Conservation (phyloP, 768 basidiomycete genomes). For the Pleurotus salmoneostramineus region DNA sequence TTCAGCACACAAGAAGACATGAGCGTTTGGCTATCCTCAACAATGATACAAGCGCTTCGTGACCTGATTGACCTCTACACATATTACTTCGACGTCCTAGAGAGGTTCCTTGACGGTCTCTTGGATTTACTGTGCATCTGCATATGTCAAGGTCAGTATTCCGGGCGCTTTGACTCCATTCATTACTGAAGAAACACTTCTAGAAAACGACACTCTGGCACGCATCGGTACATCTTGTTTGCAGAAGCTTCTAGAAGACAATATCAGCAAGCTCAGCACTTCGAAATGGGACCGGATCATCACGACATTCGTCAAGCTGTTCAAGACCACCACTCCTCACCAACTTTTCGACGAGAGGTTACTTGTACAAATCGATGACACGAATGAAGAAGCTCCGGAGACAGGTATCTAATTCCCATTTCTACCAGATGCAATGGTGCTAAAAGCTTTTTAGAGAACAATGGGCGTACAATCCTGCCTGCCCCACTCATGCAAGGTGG, state of each 20-base stretch:
- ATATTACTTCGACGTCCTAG: conserved; percentile 88
- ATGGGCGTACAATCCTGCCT: conserved; percentile 70
- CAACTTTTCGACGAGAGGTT: conserved; percentile 93
- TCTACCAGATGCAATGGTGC: not conserved
- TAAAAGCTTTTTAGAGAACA: conserved; percentile 41
- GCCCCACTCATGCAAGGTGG: conserved; percentile 83
- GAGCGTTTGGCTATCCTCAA: conserved; percentile 99
- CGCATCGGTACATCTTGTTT: conserved; percentile 97
- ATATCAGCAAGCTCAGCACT: conserved; percentile 81
- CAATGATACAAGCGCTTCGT: conserved; percentile 96
- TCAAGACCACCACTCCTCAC: conserved; percentile 95
- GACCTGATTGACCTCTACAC: conserved; percentile 96
- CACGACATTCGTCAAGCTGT: conserved; percentile 91
- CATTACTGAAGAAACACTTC: conserved; percentile 8
- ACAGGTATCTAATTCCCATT: conserved; percentile 18
- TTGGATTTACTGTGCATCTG: conserved; percentile 92
- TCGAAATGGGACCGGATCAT: conserved; percentile 90
- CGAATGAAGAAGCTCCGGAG: conserved; percentile 51
- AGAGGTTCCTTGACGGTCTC: conserved; percentile 89
- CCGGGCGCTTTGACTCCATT: not conserved
- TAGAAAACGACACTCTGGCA: conserved; percentile 97
- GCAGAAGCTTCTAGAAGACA: conserved; percentile 92
- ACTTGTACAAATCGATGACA: conserved; percentile 76
- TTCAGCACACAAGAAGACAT: conserved; percentile 98
- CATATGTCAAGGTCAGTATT: conserved; percentile 95